Evolutionary conservation across 768 basidiomycete species (phyloP).

Genomic region (Termitomyces sp.): DNA sequence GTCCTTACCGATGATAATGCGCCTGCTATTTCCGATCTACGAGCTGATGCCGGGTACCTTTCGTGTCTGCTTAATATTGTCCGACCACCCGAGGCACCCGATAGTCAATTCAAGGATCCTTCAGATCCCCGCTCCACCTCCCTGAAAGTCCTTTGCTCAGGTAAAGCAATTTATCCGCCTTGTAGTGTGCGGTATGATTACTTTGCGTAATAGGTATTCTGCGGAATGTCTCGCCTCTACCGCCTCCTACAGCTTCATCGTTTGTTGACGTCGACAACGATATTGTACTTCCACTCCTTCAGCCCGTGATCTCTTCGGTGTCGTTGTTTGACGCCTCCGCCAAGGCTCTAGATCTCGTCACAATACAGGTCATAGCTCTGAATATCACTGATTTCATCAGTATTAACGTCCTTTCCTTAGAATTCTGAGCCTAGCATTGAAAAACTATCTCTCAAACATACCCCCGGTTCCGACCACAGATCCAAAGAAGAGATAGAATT

Average conservation of each 20-base stretch:
- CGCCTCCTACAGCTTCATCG: constrained; percentile 59
- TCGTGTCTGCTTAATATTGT: constrained; percentile 63
- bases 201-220: constrained; percentile 52
- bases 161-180: constrained; percentile 30
- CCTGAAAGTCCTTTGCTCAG: constrained; percentile 66
- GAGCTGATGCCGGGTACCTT: constrained; percentile 54
- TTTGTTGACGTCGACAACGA: constrained; percentile 67
- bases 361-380: constrained; percentile 37
- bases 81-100: constrained; percentile 27
- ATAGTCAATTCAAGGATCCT: constrained; percentile 36
- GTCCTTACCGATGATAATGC: constrained; percentile 89
- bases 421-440: constrained; percentile 46
- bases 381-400: background rate
- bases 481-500: constrained; percentile 64
- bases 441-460: constrained; percentile 55
- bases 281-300: constrained; percentile 64
- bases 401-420: constrained; percentile 22
- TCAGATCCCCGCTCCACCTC: constrained; percentile 45
- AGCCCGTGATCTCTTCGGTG: constrained; percentile 57
- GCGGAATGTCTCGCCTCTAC: constrained; percentile 71
- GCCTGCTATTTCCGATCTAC: constrained; percentile 64
- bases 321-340: constrained; percentile 48
- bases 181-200: background rate
- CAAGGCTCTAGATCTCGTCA: constrained; percentile 46
- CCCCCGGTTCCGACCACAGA: constrained; percentile 75